Evolutionary conservation across 2,329 filamentous ascomycete species (phyloP), one percentile per base, ranked within the genome.

Genomic region (Curvularia sp.): DNA sequence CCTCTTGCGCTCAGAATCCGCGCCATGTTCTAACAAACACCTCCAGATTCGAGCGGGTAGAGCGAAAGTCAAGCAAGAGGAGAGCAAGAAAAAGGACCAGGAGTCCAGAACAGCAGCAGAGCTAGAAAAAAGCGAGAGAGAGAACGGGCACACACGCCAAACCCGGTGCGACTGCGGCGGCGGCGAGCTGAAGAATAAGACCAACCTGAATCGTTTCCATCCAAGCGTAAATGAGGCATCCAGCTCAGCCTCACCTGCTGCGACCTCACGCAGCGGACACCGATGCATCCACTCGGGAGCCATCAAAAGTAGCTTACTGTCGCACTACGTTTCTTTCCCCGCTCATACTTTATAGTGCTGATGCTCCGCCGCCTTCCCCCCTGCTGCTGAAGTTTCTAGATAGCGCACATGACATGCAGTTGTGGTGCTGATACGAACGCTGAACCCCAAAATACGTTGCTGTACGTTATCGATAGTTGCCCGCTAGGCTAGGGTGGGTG

Each of bases 221-320:
- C 41, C 35, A 20, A 35, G 22, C 26, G 38, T 30, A 15, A 35
- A 49, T 49, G 42, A 58, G 50, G 55, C 50, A 53, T 35, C 50
- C 55, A 43, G 51, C 50, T 58, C 55, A 61, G 51, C 61, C 61
- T 61, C 61, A 28, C 41, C 30, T 39, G 58, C 9, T 3, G 38
- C 43, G 12, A 42, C 22, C 22, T 24, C 22, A 22, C 48, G 12
- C 28, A 53, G 18, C 39, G 33, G 43, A 43, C n/a, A 33, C 41
- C 26, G 39, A 51, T 46, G 49, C 55, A 50, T 57, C 58, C 57
- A 18, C 38, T 18, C 49, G 31, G 46, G 47, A 28, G 13, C 28
- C 7, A 30, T 24, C 22, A 24, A 24, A 24, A 24, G 22, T 4
- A 24, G 22, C 58, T 61, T 58, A 63, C 58, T 30, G 58, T 59